A percentile compares a stretch with the other conserved stretches of the same genome.
These are phyloP conservation scores for Coprinellus aureogranulatus DNA, from an alignment of 768 basidiomycete genomes.

Conservation along the genomic window DNA sequence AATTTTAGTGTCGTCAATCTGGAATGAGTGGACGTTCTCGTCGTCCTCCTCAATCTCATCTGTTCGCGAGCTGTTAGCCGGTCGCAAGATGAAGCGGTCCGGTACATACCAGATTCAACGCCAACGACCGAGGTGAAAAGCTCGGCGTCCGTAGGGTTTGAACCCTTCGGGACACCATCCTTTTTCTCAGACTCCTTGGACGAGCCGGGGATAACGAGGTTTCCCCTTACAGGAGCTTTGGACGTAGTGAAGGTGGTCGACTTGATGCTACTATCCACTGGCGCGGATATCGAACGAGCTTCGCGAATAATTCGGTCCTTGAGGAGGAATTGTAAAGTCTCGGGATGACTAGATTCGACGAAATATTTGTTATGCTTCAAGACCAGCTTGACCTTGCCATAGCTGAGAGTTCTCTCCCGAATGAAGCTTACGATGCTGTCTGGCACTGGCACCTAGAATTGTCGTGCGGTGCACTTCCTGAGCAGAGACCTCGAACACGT, in stretches of 20 bases:
- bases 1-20: slow-evolving; percentile 91
- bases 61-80: slow-evolving; percentile 25
- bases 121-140: slow-evolving; percentile 96
- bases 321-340: slow-evolving; percentile 82
- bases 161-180: slow-evolving; percentile 31
- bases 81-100: not conserved
- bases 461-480: slow-evolving; percentile 1
- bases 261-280: slow-evolving; percentile 72
- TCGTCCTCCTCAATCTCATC: slow-evolving; percentile 98
- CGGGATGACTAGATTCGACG: slow-evolving; percentile 93
- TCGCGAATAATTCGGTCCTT: slow-evolving; percentile 85
- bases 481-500: slow-evolving; percentile 14
- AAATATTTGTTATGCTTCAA: slow-evolving; percentile 97
- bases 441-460: slow-evolving; percentile 81
- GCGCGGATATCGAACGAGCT: slow-evolving; percentile 71
- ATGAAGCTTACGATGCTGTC: slow-evolving; percentile 84
- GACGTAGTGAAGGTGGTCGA: slow-evolving; percentile 74
- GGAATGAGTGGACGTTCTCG: slow-evolving; percentile 94
- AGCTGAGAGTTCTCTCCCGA: slow-evolving; percentile 89
- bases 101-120: slow-evolving; percentile 72
- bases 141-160: slow-evolving; percentile 58
- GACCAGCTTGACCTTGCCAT: slow-evolving; percentile 97
- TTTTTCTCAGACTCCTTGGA: slow-evolving; percentile 65
- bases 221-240: slow-evolving; percentile 80
- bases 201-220: slow-evolving; percentile 84